Base-by-base conservation (phyloP, 768 basidiomycete species). In the Russula lepida region DNA sequence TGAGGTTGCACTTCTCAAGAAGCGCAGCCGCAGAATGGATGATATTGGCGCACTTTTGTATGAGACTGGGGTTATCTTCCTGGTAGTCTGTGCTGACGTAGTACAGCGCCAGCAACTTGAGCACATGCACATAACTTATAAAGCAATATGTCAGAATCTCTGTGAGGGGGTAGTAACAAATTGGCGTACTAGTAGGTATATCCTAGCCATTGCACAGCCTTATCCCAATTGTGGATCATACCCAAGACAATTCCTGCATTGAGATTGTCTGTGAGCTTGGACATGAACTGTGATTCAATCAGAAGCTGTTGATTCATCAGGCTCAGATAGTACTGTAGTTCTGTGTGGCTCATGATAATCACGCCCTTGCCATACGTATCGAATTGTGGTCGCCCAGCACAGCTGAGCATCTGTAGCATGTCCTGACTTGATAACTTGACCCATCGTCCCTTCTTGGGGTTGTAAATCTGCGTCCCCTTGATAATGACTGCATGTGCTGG, bases 381-480 rank as follows among this genome's bases (percentile, higher is more conserved):
- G 74, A 88, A 98, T 72, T 98, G 95, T 15, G 95, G 97, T 55
- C 95, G 84, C 69, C 97, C 97, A 3, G 97, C 97, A 67, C 95
- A 86, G 51, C 97, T 97, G 3, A 98, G 85, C 97, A 99, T 98
- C 74, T 99, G 97, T 5, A 99, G 77, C 0, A 98, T 94, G 70
- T 98, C 97, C 73, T 98, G 97, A 0, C 88, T 85, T 1, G 92
- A 95, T 6, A 98, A 75, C 71, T 98, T 95, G 4, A 90, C 88
- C 97, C 97, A 99, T 4, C 90, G 85, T 21, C 97, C 97, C 74
- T 98, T 97, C 74, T 97, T 94, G 0, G 97, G 97, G 72, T 97
- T 98, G 75, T 98, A 99, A 63, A 98, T 95, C 75, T 98, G 95
- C 0, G 97, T 98, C n/a, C 97, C 97, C 72, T 98, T 99, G 79